A percentile compares a stretch with the other conserved stretches of the same genome.
Evolutionary conservation across 1,139 yeast genomes (phyloP).

Genomic region (Blastobotrys arbuscula): DNA sequence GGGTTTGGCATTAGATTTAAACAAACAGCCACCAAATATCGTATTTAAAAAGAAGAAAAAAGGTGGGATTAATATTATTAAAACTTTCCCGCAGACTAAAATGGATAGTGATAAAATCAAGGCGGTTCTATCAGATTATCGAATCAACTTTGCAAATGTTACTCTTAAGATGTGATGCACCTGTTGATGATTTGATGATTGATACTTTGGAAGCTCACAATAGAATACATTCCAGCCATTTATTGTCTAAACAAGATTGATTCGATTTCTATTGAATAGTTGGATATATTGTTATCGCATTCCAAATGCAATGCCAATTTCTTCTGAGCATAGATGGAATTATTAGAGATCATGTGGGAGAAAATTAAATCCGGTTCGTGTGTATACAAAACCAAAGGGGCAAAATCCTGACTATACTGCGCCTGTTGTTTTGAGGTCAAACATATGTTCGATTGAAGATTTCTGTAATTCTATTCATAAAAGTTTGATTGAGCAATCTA

Average conservation of each 20-base stretch:
- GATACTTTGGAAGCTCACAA: constrained; percentile 89
- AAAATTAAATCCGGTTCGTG: constrained; percentile 80
- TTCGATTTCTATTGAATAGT: constrained; percentile 86
- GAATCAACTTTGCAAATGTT: constrained; percentile 93
- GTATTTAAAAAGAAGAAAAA: constrained; percentile 85
- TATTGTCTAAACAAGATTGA: constrained; percentile 94
- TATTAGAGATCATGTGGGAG: constrained; percentile 93
- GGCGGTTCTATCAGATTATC: constrained; percentile 93
- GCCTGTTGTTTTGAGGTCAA: constrained; percentile 85
- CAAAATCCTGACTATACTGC: constrained; percentile 86
- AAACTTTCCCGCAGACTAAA: constrained; percentile 87
- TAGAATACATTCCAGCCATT: constrained; percentile 90
- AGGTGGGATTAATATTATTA: constrained; percentile 92
- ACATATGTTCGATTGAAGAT: constrained; percentile 82
- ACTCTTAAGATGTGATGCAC: constrained; percentile 96
- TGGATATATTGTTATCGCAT: constrained; percentile 82
- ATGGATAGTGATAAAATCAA: constrained; percentile 87
- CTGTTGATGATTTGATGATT: constrained; percentile 90
- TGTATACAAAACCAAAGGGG: constrained; percentile 96
- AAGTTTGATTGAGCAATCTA: constrained; percentile 85
- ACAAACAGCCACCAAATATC: constrained; percentile 88
- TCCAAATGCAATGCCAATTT: constrained; percentile 95
- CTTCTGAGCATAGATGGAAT: constrained; percentile 95
- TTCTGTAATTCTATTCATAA: constrained; percentile 96
- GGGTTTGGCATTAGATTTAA: constrained; percentile 95